phyloP scores from a whole-genome alignment of 495 filamentous ascomycete genomes.

The Hyaloscypha variabilis region DNA sequence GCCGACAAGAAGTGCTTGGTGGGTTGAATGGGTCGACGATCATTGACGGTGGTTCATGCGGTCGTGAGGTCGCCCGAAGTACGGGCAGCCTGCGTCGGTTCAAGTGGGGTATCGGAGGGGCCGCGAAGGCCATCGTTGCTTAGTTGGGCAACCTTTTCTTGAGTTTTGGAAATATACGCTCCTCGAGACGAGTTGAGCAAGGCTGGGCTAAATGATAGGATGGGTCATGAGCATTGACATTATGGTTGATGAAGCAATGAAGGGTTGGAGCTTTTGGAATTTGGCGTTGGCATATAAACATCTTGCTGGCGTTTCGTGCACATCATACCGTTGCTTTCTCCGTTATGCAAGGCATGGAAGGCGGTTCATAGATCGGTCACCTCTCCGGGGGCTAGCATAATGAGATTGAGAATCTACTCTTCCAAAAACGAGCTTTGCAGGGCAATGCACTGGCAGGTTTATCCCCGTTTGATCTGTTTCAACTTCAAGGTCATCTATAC shows the following conservation, averaged over 20 bases:
- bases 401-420: neutral
- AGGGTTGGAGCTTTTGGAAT: neutral
- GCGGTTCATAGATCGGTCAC: neutral
- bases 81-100: slow-evolving; percentile 26
- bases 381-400: neutral
- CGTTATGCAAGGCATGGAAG: neutral
- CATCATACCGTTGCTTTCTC: neutral
- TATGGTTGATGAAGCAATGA: neutral
- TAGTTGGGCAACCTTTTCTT: neutral
- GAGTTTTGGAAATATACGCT: neutral
- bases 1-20: slow-evolving; percentile 25
- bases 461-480: too few species aligned
- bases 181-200: neutral
- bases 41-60: slow-evolving; percentile 15
- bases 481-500: too few species aligned
- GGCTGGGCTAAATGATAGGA: neutral
- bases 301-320: neutral
- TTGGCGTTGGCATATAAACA: neutral
- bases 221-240: neutral
- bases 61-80: slow-evolving; percentile 25
- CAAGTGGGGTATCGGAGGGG: slow-evolving; percentile 26
- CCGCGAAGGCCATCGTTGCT: slow-evolving; percentile 25
- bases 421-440: too few species aligned
- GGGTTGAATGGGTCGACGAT: slow-evolving; percentile 27
- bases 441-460: too few species aligned